These are phyloP conservation scores for Colletotrichum sansevieriae DNA, from an alignment of 2,329 filamentous ascomycete species.

Conservation along the genomic window DNA sequence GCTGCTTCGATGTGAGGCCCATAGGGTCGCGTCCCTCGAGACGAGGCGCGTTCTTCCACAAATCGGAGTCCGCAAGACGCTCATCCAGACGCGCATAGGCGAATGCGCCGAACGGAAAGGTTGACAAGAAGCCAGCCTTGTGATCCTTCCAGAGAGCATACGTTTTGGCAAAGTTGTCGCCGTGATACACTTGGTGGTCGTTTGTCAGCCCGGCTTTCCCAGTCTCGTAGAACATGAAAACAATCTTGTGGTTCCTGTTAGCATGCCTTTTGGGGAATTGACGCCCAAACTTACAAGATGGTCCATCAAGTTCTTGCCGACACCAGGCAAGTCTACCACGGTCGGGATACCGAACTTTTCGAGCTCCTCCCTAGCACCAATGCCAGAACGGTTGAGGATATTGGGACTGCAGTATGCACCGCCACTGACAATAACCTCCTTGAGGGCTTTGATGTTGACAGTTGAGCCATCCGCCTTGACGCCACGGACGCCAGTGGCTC, in stretches of 20 bases:
- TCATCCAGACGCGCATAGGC: conserved; percentile 73
- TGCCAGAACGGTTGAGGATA: conserved; percentile 65
- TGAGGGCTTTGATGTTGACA: conserved; percentile 52
- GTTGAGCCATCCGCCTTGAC: conserved; percentile 55
- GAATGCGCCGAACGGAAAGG: conserved; percentile 74
- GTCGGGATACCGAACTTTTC: conserved; percentile 57
- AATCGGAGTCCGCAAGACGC: conserved; percentile 64
- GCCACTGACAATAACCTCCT: conserved; percentile 57
- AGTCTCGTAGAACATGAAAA: conserved; percentile 73
- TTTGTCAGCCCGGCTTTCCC: conserved; percentile 64
- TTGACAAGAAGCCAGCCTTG: conserved; percentile 69
- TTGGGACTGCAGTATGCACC: conserved; percentile 66
- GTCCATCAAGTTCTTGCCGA: conserved; percentile 65
- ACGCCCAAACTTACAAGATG: conserved; percentile 54
- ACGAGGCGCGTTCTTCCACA: conserved; percentile 66
- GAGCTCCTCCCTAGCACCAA: conserved; percentile 59
- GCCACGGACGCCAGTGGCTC: conserved; percentile 58
- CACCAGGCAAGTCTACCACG: conserved; percentile 59
- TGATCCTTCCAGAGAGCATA: conserved; percentile 69
- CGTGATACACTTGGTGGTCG: conserved; percentile 67
- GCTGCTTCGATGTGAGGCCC: conserved; percentile 68
- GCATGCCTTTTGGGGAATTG: background rate
- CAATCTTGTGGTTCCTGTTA: conserved; percentile 52
- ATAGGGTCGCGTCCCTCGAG: conserved; percentile 70
- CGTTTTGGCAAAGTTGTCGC: conserved; percentile 62